Base-by-base conservation (phyloP, 2,329 filamentous ascomycete genomes). In the Exophiala alcalophila region DNA sequence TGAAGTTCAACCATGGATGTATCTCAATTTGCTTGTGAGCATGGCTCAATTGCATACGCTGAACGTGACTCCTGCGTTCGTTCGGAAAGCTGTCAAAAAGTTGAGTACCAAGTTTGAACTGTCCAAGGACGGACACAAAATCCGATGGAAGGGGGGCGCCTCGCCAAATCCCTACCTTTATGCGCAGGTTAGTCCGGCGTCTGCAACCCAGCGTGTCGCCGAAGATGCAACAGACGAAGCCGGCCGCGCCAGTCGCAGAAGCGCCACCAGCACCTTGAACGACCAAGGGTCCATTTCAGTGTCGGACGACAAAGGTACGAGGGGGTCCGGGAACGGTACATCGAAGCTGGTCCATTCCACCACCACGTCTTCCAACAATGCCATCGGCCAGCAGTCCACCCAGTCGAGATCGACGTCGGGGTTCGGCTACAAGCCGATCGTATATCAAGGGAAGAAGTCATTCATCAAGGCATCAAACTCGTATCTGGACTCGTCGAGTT, bases 21-120 rank as follows among this genome's bases (percentile, higher is more conserved):
- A 55, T 34, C 47, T 58, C 10, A 58, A 92, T 54, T 66, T 94
- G 1, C 71, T 94, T 1, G 81, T 83, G 59, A 89, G 84, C 57
- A 76, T 94, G 70, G 87, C 88, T 0, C 87, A 94, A 63, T 68
- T 94, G 12, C 87, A 94, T 56, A 91, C 89, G 0, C 74, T 92
- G 54, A 90, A 88, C 45, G 86, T 94, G 1, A 89, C 87, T 0
- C 74, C 82, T 0, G 80, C 83, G 19, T 91, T 91, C 56, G 80
- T 92, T 26, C 81, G 84, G 44, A 77, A 77, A 24, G 84, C 88
- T 0, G 72, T 94, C 1, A 68, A 71, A 0, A 79, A 84, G 35
- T 77, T 81, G 52, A 91, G 86, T 56, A 75, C 76, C 14, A 85
- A 84, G 55, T 81, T 94, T 37, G 85, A 94, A 59, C 61, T 94